These are phyloP conservation scores for Cutaneotrichosporon cavernicola DNA, from an alignment of 1,284 basidiomycete species.

Conservation along the genomic window DNA sequence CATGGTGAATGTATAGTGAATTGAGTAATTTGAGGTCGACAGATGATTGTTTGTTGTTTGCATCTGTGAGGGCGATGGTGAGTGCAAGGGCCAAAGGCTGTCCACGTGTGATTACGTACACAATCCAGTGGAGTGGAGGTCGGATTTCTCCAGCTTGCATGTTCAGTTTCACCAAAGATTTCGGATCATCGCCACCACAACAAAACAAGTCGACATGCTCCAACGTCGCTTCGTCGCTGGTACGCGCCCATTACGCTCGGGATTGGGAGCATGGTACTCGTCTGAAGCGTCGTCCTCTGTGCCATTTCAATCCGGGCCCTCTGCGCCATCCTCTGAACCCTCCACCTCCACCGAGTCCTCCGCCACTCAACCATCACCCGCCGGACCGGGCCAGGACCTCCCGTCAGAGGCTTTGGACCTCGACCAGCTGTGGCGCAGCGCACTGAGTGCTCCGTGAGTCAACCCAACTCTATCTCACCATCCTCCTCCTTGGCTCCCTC, in stretches of 20 bases:
- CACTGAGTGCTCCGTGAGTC: slow-evolving; percentile 22
- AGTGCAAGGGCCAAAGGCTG: neutral
- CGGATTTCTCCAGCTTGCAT: neutral
- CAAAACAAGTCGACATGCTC: neutral
- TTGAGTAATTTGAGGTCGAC: neutral
- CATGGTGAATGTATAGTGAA: slow-evolving; percentile 21
- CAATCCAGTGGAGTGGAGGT: neutral
- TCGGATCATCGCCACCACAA: neutral
- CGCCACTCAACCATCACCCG: neutral
- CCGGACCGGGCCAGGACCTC: neutral
- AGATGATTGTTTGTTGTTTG: neutral
- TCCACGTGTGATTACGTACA: neutral
- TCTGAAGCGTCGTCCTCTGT: neutral
- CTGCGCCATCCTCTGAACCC: neutral
- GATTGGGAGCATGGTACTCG: neutral
- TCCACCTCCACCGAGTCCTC: neutral
- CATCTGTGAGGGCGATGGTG: neutral
- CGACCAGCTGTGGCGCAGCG: slow-evolving; percentile 23
- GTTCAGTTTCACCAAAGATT: slow-evolving; percentile 1
- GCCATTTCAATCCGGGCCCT: neutral
- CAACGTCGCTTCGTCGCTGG: neutral
- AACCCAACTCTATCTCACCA: neutral
- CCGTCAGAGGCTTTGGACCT: slow-evolving; percentile 4
- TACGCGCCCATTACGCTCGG: neutral
- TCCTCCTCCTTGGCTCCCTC: neutral